Evolutionary conservation across 441 rosid species (phyloP), one percentile per base, ranked within the genome.

Genomic region (Eutrema salsugineum): DNA sequence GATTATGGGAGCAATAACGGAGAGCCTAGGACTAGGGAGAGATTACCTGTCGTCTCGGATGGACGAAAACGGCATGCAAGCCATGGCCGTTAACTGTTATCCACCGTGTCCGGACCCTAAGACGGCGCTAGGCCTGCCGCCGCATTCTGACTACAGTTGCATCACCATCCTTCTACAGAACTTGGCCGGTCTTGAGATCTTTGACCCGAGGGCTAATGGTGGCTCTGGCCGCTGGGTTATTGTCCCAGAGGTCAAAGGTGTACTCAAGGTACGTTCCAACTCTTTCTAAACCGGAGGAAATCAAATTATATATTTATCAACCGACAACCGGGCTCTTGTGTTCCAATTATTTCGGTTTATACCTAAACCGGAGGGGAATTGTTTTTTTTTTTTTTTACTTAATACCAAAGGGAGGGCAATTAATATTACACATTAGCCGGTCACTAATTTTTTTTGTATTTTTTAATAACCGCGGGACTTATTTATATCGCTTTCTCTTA

Each of bases 91-190:
- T 4, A 84, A 90, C 67, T 83, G 89, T 67, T 83, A 88, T 62
- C 91, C 90, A 9, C 85, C 85, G 2, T 82, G 96, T 78, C 90
- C 96, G 2, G 57, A 60, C 11, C 88, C 90, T 11, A 69, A 67
- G 2, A 14, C 57, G 28, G 75, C 85, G 0, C 69, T 88, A 3
- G 91, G 94, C 6, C 66, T 90, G 46, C 90, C 90, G 0, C 91
- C 93, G 0, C 93, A 92, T 64, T 84, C 88, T 1, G 93, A 91
- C 77, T 84, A 86, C 77, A 82, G 81, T 28, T 85, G 88, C 78
- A 57, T 84, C 24, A 88, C 88, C 71, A 77, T 88, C 27, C 63
- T 84, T 71, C 82, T 86, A 44, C 91, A 85, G 68, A 81, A 69
- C 79, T 72, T 83, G 27, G 63, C 78, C 0, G 94, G 94, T 16